Evolutionary conservation across 2,329 filamentous ascomycete genomes (phyloP).

Genomic region (Colletotrichum siamense): DNA sequence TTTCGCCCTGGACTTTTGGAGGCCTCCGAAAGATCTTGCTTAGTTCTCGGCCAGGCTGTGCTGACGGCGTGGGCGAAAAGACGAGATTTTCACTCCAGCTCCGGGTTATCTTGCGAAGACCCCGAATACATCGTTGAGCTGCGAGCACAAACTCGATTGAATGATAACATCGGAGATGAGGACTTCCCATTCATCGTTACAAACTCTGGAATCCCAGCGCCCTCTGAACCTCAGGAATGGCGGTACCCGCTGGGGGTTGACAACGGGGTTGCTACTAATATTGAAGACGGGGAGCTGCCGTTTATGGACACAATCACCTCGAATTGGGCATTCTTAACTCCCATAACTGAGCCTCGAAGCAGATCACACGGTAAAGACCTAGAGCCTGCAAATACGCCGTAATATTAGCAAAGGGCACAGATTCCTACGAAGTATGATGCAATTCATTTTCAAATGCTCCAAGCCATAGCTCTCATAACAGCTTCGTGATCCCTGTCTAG

Average conservation of each 20-base stretch:
- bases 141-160: background rate
- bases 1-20: background rate
- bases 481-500: too few species aligned
- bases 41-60: background rate
- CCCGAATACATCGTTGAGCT: background rate
- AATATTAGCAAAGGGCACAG: too few species aligned
- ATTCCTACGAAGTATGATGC: too few species aligned
- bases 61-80: background rate
- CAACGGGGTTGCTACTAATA: background rate
- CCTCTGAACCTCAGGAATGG: background rate
- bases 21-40: background rate
- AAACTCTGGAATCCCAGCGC: background rate
- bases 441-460: background rate
- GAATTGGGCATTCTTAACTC: background rate
- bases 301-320: background rate
- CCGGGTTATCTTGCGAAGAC: background rate
- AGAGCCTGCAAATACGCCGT: background rate
- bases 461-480: background rate
- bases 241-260: background rate
- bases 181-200: background rate
- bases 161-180: background rate
- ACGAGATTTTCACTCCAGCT: background rate
- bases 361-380: background rate
- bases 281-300: too few species aligned
- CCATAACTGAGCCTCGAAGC: background rate